phyloP scores from a whole-genome alignment of 371 early-diverging fungal genomes.

The Gilbertella persicaria region DNA sequence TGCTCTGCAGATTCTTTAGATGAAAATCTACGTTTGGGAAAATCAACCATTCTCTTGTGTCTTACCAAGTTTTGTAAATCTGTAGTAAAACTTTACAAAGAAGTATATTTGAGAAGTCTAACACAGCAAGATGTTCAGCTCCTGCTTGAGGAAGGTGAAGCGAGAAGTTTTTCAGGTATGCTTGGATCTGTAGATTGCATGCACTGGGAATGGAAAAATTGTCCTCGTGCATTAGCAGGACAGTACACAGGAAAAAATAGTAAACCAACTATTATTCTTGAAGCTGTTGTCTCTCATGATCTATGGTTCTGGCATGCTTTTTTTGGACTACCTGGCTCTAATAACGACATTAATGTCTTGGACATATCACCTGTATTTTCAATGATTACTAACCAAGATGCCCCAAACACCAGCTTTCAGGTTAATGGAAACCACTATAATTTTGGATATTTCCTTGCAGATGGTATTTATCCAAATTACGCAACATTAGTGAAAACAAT shows the following conservation, averaged over 20 bases:
- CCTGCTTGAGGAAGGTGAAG: neutral
- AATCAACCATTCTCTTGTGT: too few species aligned
- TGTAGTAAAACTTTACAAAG: neutral
- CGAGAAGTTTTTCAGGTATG: constrained; percentile 10
- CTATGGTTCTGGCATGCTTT: constrained; percentile 1
- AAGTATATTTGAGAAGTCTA: neutral
- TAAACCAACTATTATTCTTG: constrained; percentile 3
- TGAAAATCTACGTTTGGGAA: neutral
- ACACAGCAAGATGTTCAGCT: neutral
- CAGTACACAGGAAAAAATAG: neutral
- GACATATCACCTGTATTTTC: neutral
- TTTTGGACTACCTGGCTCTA: constrained; percentile 1
- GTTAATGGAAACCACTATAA: neutral
- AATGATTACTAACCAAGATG: too few species aligned
- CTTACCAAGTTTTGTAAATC: neutral
- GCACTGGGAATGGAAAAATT: constrained; percentile 16
- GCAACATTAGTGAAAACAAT: neutral
- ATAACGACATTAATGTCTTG: neutral
- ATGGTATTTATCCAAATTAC: neutral
- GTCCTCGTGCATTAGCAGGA: neutral
- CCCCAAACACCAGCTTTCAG: too few species aligned
- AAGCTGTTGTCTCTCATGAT: constrained; percentile 3
- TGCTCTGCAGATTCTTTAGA: neutral
- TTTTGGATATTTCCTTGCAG: neutral
- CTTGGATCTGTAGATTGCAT: constrained; percentile 13